Evolutionary conservation across 2,329 filamentous ascomycete genomes (phyloP), one percentile per base, ranked within the genome.

Genomic region (Elsinoe arachidis): DNA sequence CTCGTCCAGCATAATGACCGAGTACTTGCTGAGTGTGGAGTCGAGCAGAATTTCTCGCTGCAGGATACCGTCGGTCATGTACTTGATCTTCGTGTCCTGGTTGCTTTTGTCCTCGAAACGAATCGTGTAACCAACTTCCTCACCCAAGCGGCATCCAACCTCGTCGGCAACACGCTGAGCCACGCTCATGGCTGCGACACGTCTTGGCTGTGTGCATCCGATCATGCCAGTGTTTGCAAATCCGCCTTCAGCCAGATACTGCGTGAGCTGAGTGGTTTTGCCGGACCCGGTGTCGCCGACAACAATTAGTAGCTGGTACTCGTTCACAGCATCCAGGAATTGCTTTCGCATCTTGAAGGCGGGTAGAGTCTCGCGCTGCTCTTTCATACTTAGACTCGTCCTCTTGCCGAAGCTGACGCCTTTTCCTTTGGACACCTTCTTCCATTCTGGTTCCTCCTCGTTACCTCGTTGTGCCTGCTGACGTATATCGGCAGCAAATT

Each of bases 61-160:
- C 69, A 99, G 81, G 88, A 97, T 97, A 72, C 93, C 93, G 67
- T 99, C 93, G 14, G 93, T 99, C 92, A 99, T 96, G 75, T 99
- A 99, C 76, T 99, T 99, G 76, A 99, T 96, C 68, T 86, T 89
- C 1, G 93, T 99, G 15, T 85, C 80, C 1, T 89, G 84, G 62
- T 86, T 88, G 0, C 92, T 96, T 69, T 86, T 88, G 73, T 99
- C 93, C 68, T 99, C 93, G 69, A 99, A 99, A 69, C 93, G 89
- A 68, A 99, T 96, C 6, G 88, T 96, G 70, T 99, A 99, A 56
- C 93, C 93, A 61, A 99, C 92, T 69, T 96, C 91, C 57, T 91
- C 84, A 34, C 93, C 93, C 11, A 97, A 80, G 62, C 86, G 81
- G 65, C 92, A 96, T 14, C 93, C 92, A 59, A 97, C 90, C 74